Evolutionary conservation across 1,284 basidiomycete species (phyloP), one percentile per base, ranked within the genome.

Genomic region (Ceratobasidium sp.): DNA sequence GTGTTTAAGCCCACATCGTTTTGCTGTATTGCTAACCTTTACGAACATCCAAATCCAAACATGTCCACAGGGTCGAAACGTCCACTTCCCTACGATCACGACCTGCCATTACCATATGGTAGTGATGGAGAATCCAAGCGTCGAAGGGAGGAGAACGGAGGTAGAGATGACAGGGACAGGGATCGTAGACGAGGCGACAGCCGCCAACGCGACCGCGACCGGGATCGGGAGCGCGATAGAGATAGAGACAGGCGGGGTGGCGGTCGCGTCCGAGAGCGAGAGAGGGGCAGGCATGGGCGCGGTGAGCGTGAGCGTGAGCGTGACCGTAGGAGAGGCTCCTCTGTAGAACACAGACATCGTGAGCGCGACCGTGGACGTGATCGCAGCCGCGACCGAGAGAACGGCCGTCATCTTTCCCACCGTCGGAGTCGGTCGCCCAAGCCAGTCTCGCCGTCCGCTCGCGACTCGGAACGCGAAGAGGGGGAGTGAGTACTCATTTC

Each of bases 61-160:
- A 86, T 90, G 83, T 86, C 90, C 87, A 88, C 93, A 94, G 93
- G 92, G 87, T 86, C 87, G 84, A 93, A 94, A 90, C 90, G 91
- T 84, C 85, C 89, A 80, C 89, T 89, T 89, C 90, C 93, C 82
- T 89, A 88, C 78, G 83, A 83, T 80, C 85, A 87, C 81, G 84
- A 86, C 80, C 81, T 81, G 76, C 74, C 68, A 8, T 22, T 79
- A 40, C 79, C 81, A 2, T 78, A 81, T 71, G 78, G 78, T 29
- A 77, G 78, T 37, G 76, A 77, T 46, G 46, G 49, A 15, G 75
- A 76, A 25, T 68, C 71, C 7, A 71, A 78, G 80, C 86, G 90
- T 81, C 86, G 83, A 76, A 83, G 86, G 79, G 90, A 90, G 73
- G 90, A 91, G 71, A 46, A 59, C 15, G 66, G 52, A 22, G 85